These are phyloP conservation scores for Xylariaceae sp. DNA, from an alignment of 2,329 filamentous ascomycete species.

Conservation along the genomic window DNA sequence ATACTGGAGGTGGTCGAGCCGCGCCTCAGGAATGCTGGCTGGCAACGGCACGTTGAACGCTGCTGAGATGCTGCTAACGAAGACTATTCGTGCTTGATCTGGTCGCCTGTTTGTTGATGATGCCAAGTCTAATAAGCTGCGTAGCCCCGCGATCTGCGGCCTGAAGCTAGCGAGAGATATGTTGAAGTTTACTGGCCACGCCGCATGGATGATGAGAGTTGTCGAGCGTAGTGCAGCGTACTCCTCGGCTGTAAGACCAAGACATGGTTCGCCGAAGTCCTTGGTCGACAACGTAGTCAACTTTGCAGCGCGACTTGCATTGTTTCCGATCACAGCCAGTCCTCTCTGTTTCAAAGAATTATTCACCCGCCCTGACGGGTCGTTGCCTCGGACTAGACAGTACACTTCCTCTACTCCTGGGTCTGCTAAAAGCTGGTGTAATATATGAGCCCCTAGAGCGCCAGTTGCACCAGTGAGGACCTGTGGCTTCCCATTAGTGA, in stretches of 20 bases:
- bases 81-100: slow-evolving; percentile 32
- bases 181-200: slow-evolving; percentile 51
- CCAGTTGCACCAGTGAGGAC: slow-evolving; percentile 42
- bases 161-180: slow-evolving; percentile 43
- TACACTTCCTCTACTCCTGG: slow-evolving; percentile 32
- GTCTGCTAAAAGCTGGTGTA: slow-evolving; percentile 35
- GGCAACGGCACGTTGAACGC: slow-evolving; percentile 28
- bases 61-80: slow-evolving; percentile 37
- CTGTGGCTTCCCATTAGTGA: slow-evolving; percentile 11
- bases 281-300: slow-evolving; percentile 35
- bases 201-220: slow-evolving; percentile 42
- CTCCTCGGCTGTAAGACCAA: slow-evolving; percentile 34
- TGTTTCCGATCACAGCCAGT: slow-evolving; percentile 10
- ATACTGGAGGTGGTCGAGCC: slow-evolving; percentile 25
- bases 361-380: slow-evolving; percentile 16
- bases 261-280: slow-evolving; percentile 34
- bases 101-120: slow-evolving; percentile 15
- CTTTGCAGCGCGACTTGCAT: slow-evolving; percentile 24
- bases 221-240: slow-evolving; percentile 30
- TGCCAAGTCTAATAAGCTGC: slow-evolving; percentile 38
- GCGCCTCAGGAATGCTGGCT: slow-evolving; percentile 28
- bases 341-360: slow-evolving; percentile 19
- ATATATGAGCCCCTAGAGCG: slow-evolving; percentile 38
- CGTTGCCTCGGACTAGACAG: slow-evolving; percentile 34
- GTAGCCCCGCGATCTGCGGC: slow-evolving; percentile 39